These are phyloP conservation scores for Boletus barrowsii DNA, from an alignment of 768 basidiomycete genomes.

Conservation along the genomic window DNA sequence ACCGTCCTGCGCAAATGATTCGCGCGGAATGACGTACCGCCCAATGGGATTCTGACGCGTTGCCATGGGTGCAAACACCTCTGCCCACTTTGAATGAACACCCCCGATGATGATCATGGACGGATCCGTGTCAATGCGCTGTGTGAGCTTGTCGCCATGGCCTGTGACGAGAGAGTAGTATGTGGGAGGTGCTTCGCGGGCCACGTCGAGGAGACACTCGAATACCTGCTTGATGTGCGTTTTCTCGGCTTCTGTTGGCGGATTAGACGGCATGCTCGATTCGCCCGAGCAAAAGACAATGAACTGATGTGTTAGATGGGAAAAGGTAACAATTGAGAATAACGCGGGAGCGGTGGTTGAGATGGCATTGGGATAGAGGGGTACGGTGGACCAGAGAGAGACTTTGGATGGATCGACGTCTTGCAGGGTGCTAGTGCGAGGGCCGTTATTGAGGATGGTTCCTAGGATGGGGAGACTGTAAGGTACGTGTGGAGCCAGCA, in stretches of 20 bases:
- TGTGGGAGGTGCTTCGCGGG: not conserved
- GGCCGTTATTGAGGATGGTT: slow-evolving; percentile 15
- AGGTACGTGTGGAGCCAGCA: slow-evolving; percentile 15
- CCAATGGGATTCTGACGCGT: not conserved
- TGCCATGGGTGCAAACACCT: slow-evolving; percentile 7
- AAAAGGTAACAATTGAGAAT: slow-evolving; percentile 21
- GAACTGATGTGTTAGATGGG: slow-evolving; percentile 10
- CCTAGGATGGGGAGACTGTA: slow-evolving; percentile 17
- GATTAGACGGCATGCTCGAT: not conserved
- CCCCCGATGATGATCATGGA: slow-evolving; percentile 8
- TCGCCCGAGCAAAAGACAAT: slow-evolving; percentile 19
- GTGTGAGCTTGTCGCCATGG: not conserved
- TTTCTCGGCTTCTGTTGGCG: slow-evolving; percentile 5
- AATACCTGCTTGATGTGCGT: slow-evolving; percentile 17
- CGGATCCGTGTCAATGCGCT: slow-evolving; percentile 3
- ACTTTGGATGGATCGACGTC: slow-evolving; percentile 15
- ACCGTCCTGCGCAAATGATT: not conserved
- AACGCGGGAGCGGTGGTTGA: not conserved
- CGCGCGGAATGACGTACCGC: slow-evolving; percentile 7
- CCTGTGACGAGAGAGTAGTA: slow-evolving; percentile 5
- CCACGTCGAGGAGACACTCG: slow-evolving; percentile 3
- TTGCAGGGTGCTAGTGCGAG: slow-evolving; percentile 10
- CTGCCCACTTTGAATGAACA: slow-evolving; percentile 8
- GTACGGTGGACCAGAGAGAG: slow-evolving; percentile 20
- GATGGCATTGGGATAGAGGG: not conserved